Evolutionary conservation across 495 filamentous ascomycete species (phyloP), one percentile per base, ranked within the genome.

Genomic region (Aspergillus coremiiformis): DNA sequence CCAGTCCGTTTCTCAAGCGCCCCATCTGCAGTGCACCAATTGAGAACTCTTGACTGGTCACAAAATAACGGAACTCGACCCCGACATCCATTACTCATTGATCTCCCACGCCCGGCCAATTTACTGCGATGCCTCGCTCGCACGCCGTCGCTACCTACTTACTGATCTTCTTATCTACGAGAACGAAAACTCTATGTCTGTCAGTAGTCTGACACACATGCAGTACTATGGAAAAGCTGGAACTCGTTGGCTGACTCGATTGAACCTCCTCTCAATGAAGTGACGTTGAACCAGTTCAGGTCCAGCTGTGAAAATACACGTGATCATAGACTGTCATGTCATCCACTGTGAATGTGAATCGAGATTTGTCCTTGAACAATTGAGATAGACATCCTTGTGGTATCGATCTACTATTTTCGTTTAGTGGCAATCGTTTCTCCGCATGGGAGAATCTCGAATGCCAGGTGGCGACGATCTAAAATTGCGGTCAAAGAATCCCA

Each of bases 401-500:
- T 35, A 47, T 49, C 33, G 33, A 49, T 41, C 21, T 49, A 39
- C 20, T 44, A 2, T 21, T 43, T 19, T 44, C 23, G 14, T 30
- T 22, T 39, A 39, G 42, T 51, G 49, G 17, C 41, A 44, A 35
- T 35, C 37, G n/a, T 51, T 51, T 51, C 48, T 51, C 48, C 48
- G 51, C 37, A 47, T 21, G 17, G 33, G 44, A n/a, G 17, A 43
- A 42, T 46, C 12, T 53, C 17, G 44, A 53, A 47, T 56, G 48
- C 43, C 54, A 56, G 47, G 54, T 56, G 54, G 54, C 54, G 29
- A 43, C 11, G 32, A 42, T 42, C 24, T 50, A 29, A 56, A 56
- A n/a, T 56, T 56, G 54, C 54, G 54, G 54, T 56, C 54, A 56
- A 47, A 44, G 20, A 46, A 43, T 30, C 48, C 48, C 43, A 47